Evolutionary conservation across 345 rosid genomes (phyloP).

Genomic region (Erucastrum elatum): DNA sequence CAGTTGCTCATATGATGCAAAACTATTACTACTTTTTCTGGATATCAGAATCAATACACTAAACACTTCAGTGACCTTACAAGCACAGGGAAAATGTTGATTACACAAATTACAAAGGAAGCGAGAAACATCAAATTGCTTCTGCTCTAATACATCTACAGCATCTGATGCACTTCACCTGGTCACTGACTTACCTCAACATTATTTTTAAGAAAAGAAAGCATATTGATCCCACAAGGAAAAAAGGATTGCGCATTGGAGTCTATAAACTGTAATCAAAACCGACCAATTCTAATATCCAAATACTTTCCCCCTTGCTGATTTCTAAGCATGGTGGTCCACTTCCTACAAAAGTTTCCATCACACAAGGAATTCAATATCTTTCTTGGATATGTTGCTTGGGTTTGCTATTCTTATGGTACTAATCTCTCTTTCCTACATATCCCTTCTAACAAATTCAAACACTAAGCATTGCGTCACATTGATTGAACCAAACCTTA

Average conservation of each 20-base stretch:
- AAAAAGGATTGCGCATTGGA: conserved; percentile 29
- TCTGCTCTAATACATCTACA: conserved; percentile 18
- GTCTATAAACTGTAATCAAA: conserved; percentile 13
- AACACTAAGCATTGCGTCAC: neutral
- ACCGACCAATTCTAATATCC: conserved; percentile 6
- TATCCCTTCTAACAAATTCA: neutral
- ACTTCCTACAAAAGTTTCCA: neutral
- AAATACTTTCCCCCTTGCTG: conserved; percentile 21
- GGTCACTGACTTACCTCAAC: conserved; percentile 11
- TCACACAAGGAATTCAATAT: conserved; percentile 4
- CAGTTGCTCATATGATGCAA: conserved; percentile 1
- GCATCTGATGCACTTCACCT: conserved; percentile 24
- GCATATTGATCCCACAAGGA: conserved; percentile 9
- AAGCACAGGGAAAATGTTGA: neutral
- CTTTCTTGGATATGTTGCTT: conserved; percentile 31
- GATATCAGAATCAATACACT: neutral
- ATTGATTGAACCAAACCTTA: neutral
- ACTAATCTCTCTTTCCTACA: neutral
- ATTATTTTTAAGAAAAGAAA: neutral
- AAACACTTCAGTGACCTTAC: neutral
- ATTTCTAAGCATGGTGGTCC: conserved; percentile 18
- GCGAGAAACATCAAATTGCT: conserved; percentile 18
- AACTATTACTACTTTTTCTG: neutral
- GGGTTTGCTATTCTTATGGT: conserved; percentile 16
- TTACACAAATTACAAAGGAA: neutral